phyloP scores from a whole-genome alignment of 2,329 filamentous ascomycete species.

The Dactylellina sp. region DNA sequence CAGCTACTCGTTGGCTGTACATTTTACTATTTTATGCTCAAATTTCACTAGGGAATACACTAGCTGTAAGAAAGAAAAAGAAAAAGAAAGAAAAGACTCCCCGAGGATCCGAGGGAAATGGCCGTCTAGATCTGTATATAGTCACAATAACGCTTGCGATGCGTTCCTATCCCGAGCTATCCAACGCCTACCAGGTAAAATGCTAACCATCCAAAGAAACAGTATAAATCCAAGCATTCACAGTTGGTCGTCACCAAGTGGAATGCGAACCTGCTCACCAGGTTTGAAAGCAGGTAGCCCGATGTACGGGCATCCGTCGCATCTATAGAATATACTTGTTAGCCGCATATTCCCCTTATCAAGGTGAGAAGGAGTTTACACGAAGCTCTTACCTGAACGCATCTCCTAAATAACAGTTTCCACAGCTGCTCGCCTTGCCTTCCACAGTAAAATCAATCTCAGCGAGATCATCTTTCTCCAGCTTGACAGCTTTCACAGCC shows the following conservation, averaged over 20 bases:
- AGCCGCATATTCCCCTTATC: background rate
- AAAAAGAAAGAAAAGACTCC: background rate
- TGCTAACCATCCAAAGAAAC: background rate
- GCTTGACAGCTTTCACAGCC: conserved; percentile 69
- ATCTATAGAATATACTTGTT: conserved; percentile 66
- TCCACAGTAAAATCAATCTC: conserved; percentile 98
- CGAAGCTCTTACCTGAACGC: conserved; percentile 70
- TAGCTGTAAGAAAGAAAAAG: too few relatives aligned
- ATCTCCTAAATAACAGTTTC: conserved; percentile 92
- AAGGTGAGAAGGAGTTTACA: background rate
- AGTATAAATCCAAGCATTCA: conserved; percentile 64
- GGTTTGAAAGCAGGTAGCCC: conserved; percentile 96
- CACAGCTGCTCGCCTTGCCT: conserved; percentile 94
- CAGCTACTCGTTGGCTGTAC: too few relatives aligned
- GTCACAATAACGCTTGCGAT: background rate
- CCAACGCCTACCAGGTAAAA: conserved; percentile 26
- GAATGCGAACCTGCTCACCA: conserved; percentile 88
- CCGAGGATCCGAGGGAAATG: background rate
- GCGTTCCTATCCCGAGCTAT: background rate
- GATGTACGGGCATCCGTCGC: conserved; percentile 81
- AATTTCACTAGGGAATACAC: too few relatives aligned
- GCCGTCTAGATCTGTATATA: background rate
- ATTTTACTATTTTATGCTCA: background rate
- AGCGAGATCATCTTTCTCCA: conserved; percentile 80
- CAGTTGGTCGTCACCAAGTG: conserved; percentile 88